Conservation (phyloP, 1,284 basidiomycete genomes). For the Marasmius oreades region DNA sequence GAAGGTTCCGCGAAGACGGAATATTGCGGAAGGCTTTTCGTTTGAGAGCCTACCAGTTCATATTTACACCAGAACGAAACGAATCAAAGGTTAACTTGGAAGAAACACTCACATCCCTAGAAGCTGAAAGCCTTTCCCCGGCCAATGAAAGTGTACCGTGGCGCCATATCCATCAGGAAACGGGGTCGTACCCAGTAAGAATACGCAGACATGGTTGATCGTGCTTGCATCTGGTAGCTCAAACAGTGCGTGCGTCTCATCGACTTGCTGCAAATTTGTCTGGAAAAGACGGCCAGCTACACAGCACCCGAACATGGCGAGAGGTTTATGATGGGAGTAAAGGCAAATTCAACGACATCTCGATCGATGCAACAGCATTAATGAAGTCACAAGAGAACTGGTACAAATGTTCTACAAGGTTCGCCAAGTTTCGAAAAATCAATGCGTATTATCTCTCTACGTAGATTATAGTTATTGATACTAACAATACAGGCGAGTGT, state of each 20-base stretch:
- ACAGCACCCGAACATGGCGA: slow-evolving; percentile 66
- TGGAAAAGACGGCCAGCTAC: slow-evolving; percentile 75
- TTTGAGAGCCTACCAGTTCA: slow-evolving; percentile 76
- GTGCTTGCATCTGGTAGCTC: slow-evolving; percentile 72
- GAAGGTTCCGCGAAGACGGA: slow-evolving; percentile 74
- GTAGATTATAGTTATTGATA: no score
- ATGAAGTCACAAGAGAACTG: no score
- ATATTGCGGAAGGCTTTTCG: slow-evolving; percentile 89
- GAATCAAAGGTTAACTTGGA: neutral
- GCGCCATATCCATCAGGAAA: slow-evolving; percentile 90
- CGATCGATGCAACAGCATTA: neutral
- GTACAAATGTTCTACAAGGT: no score
- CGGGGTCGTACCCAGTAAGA: slow-evolving; percentile 81
- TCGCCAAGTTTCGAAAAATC: no score
- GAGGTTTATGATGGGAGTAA: neutral
- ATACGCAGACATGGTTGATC: slow-evolving; percentile 90
- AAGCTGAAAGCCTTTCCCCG: slow-evolving; percentile 83
- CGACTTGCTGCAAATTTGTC: slow-evolving; percentile 73
- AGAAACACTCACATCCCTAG: slow-evolving; percentile 73
- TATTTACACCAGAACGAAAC: neutral
- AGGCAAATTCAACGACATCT: neutral
- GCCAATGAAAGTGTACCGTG: slow-evolving; percentile 88
- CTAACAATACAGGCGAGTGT: no score
- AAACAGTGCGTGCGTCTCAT: slow-evolving; percentile 85
- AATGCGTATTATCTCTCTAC: no score